Conservation (phyloP, 2,329 filamentous ascomycete genomes). For the Aspergillus tanneri region DNA sequence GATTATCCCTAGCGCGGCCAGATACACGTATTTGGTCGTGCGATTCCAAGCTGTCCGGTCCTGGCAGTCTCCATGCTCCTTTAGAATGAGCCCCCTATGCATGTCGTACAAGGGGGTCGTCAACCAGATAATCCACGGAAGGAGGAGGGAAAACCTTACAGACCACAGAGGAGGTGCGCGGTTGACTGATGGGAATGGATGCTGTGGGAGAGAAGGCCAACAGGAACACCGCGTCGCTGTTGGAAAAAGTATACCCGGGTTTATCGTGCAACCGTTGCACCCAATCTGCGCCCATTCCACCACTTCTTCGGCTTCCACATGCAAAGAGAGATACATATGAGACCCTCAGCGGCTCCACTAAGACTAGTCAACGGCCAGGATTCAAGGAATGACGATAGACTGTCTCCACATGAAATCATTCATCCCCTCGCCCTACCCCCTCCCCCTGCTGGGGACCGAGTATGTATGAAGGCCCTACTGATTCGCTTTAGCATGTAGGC, state of each 20-base stretch:
- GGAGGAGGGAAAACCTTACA: conserved; percentile 9
- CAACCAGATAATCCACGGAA: conserved; percentile 9
- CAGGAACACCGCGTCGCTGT: conserved; percentile 10
- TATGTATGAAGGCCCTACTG: conserved; percentile 3
- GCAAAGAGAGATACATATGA: too few relatives aligned
- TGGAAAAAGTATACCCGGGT: conserved; percentile 12
- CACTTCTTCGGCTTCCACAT: conserved; percentile 8
- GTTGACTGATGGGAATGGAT: conserved; percentile 6
- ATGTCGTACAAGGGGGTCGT: conserved; percentile 28
- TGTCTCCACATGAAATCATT: neutral
- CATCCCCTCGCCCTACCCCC: neutral
- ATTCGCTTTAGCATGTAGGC: neutral
- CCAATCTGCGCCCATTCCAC: conserved; percentile 18
- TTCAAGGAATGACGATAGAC: neutral
- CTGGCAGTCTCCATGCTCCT: conserved; percentile 3
- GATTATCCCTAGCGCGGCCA: neutral
- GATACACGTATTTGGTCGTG: conserved; percentile 1
- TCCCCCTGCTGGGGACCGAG: neutral
- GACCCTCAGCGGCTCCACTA: too few relatives aligned
- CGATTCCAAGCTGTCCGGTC: conserved; percentile 1
- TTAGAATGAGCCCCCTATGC: conserved; percentile 10
- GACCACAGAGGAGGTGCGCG: conserved; percentile 10
- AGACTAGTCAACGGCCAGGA: conserved; percentile 2
- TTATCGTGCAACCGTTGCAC: conserved; percentile 16
- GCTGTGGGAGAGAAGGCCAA: conserved; percentile 15